phyloP scores from a whole-genome alignment of 2,329 filamentous ascomycete genomes.

The Septoria linicola region DNA sequence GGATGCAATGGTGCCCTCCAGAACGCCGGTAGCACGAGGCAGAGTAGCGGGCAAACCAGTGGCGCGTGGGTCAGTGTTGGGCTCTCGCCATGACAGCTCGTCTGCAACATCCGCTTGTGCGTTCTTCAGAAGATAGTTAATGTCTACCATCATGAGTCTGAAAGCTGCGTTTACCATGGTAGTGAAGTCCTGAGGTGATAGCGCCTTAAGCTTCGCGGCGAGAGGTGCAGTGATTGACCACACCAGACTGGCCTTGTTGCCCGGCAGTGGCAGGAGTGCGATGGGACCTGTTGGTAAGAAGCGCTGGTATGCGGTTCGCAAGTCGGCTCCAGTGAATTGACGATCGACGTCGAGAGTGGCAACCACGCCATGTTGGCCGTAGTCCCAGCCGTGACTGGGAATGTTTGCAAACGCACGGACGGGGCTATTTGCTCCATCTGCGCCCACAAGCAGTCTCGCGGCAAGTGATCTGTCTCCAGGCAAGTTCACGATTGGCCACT shows the following conservation, averaged over 20 bases:
- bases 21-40: slow-evolving; percentile 66
- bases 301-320: slow-evolving; percentile 84
- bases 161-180: slow-evolving; percentile 94
- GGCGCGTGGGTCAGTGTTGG: slow-evolving; percentile 60
- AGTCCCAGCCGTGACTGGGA: slow-evolving; percentile 86
- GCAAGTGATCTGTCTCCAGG: slow-evolving; percentile 64
- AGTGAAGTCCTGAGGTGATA: slow-evolving; percentile 70
- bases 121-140: slow-evolving; percentile 76
- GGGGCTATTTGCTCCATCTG: slow-evolving; percentile 91
- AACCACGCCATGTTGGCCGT: slow-evolving; percentile 84
- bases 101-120: slow-evolving; percentile 50
- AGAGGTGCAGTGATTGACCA: slow-evolving; percentile 89
- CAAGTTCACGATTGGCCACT: slow-evolving; percentile 83
- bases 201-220: slow-evolving; percentile 73
- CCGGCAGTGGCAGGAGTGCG: slow-evolving; percentile 85
- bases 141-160: slow-evolving; percentile 72
- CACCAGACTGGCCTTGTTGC: slow-evolving; percentile 78
- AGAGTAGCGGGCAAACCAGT: slow-evolving; percentile 43
- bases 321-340: slow-evolving; percentile 25
- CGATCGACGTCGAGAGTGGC: slow-evolving; percentile 71
- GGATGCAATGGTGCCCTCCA: slow-evolving; percentile 76
- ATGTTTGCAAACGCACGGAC: slow-evolving; percentile 89
- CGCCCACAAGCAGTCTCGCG: slow-evolving; percentile 83
- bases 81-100: slow-evolving; percentile 81
- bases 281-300: slow-evolving; percentile 92